Base-by-base conservation (phyloP, 129 eudicot species). In the Pittosporum tobira region DNA sequence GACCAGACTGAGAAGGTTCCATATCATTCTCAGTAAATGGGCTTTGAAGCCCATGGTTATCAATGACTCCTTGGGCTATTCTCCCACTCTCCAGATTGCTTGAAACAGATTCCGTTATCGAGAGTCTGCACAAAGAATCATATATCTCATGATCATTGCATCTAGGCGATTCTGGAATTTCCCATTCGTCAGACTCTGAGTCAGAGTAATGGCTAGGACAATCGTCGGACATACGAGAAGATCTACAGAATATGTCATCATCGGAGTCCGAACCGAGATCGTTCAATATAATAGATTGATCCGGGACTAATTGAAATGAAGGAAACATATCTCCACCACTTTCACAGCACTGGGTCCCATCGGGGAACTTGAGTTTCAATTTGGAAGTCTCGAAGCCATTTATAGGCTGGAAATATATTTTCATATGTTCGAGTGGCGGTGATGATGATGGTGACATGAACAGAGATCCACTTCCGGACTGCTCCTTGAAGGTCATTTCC, bases 361-460 rank as follows among this genome's bases (percentile, higher is more conserved):
- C 83, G 11, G 96, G 94, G 26, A 83, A 77, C 57, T 66, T 84
- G 51, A 93, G 64, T 59, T 87, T 87, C 63, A 93, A 77, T 68
- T 77, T 79, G 42, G 80, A 71, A 48, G 78, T 61, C 54, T 80
- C 84, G 27, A 81, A 87, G 10, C 93, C 79, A 26, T 76, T 70
- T 46, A 83, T 70, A 50, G 99, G 99, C 61, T 81, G 96, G 68
- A 93, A 87, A 29, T 88, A 93, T 68, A 93, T 87, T 59, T 77
- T 84, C 96, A 93, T 93, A 72, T 84, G 96, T 71, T 77, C 84
- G 60, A 93, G 94, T 6, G 96, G 96, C 1, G 99, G 99, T 50
- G 93, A 84, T 37, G 96, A 80, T 47, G 96, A 76, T 22, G 98
- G 87, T 43, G 95, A 78, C 16, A 64, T 26, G 36, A 61, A 31